Percentiles rank a stretch among this genome's conserved stretches.
These are phyloP conservation scores for Acacia concinna DNA, from an alignment of 331 rosid species.

Conservation along the genomic window DNA sequence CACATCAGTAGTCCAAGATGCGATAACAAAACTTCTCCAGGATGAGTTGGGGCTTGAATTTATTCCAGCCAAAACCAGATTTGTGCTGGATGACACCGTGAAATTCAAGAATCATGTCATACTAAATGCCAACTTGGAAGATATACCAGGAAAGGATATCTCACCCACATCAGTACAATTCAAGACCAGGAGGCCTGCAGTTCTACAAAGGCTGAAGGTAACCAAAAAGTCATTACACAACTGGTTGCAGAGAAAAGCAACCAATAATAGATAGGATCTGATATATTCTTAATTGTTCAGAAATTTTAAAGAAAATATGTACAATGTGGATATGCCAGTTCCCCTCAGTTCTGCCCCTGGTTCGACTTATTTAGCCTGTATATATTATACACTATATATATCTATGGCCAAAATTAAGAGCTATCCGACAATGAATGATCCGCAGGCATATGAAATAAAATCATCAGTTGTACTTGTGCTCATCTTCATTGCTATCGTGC, in stretches of 20 bases:
- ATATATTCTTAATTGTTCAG: slow-evolving; percentile 17
- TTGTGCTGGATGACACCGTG: slow-evolving; percentile 36
- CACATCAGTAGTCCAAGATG: slow-evolving; percentile 57
- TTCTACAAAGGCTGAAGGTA: slow-evolving; percentile 72
- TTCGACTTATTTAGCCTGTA: neutral
- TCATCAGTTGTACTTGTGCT: slow-evolving; percentile 8
- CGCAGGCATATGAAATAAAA: slow-evolving; percentile 19
- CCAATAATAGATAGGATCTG: slow-evolving; percentile 21
- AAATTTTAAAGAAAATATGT: slow-evolving; percentile 29
- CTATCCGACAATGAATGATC: slow-evolving; percentile 16
- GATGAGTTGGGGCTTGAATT: slow-evolving; percentile 76
- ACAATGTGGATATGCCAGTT: slow-evolving; percentile 32
- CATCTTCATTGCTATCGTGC: neutral
- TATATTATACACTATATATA: slow-evolving; percentile 15
- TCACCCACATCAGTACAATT: slow-evolving; percentile 28
- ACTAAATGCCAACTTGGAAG: slow-evolving; percentile 39
- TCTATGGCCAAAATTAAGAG: slow-evolving; percentile 27
- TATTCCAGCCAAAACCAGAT: slow-evolving; percentile 50
- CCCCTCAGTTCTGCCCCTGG: neutral
- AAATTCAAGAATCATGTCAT: slow-evolving; percentile 31
- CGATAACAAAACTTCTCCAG: slow-evolving; percentile 69
- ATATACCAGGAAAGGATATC: slow-evolving; percentile 31
- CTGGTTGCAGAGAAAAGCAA: slow-evolving; percentile 65
- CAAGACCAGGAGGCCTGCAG: slow-evolving; percentile 73
- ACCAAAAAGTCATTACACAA: slow-evolving; percentile 64